Evolutionary conservation across 1,284 basidiomycete genomes (phyloP).

Genomic region (Cryptococcus wingfieldii): DNA sequence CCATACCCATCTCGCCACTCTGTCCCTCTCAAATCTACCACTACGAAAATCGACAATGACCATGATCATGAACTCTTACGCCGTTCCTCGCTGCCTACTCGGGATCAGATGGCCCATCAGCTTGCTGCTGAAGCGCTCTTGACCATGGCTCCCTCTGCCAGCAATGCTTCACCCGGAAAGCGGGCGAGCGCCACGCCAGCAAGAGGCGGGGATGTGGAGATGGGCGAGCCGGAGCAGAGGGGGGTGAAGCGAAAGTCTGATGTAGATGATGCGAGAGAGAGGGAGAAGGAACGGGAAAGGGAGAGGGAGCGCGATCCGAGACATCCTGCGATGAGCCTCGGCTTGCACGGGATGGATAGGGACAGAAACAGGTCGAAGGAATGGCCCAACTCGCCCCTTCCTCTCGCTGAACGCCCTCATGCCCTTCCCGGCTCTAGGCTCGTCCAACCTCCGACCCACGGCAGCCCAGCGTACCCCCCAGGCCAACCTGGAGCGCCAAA

Average conservation of each 20-base stretch:
- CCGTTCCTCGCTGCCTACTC: background rate
- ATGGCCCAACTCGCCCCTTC: slow-evolving; percentile 28
- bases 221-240: slow-evolving; percentile 27
- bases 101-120: slow-evolving; percentile 42
- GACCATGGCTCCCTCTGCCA: slow-evolving; percentile 42
- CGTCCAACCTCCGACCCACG: slow-evolving; percentile 7
- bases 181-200: slow-evolving; percentile 2
- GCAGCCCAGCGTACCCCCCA: background rate
- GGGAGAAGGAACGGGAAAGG: slow-evolving; percentile 1
- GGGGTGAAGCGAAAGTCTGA: slow-evolving; percentile 44
- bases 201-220: slow-evolving; percentile 22
- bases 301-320: background rate
- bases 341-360: slow-evolving; percentile 20
- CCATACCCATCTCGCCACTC: background rate
- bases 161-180: slow-evolving; percentile 28
- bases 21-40: background rate
- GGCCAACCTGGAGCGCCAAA: slow-evolving; percentile 9
- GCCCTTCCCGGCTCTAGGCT: slow-evolving; percentile 8
- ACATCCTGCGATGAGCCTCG: slow-evolving; percentile 26
- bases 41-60: background rate
- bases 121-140: slow-evolving; percentile 48
- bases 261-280: slow-evolving; percentile 15
- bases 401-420: slow-evolving; percentile 15
- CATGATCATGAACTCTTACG: background rate
- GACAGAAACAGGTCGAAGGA: slow-evolving; percentile 34